Evolutionary conservation across 352 stramenopile species (phyloP).

Genomic region (Globisporangium paroecandrum): DNA sequence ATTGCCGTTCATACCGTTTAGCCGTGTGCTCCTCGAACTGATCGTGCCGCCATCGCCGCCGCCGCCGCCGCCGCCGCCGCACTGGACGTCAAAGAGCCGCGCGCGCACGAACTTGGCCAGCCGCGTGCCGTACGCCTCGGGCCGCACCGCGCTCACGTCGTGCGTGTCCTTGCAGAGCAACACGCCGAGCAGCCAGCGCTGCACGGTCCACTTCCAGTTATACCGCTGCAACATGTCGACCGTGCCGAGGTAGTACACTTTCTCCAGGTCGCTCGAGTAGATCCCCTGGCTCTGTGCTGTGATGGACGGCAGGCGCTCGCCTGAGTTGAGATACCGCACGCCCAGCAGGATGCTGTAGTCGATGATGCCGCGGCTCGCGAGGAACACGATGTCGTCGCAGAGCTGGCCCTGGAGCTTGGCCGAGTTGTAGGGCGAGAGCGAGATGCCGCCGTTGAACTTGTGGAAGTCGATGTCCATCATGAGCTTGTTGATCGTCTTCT

Average conservation of each 20-base stretch:
- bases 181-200: conserved; percentile 68
- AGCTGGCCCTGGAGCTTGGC: conserved; percentile 56
- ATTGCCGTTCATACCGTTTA: conserved; percentile 7
- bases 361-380: conserved; percentile 79
- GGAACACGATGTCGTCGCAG: conserved; percentile 79
- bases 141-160: conserved; percentile 76
- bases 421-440: conserved; percentile 42
- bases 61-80: too few relatives aligned
- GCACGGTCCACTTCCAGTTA: conserved; percentile 82
- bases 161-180: conserved; percentile 80
- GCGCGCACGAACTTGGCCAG: conserved; percentile 72
- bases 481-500: conserved; percentile 58
- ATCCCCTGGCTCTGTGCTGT: conserved; percentile 31
- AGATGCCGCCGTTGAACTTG: conserved; percentile 63
- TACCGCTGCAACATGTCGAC: conserved; percentile 85
- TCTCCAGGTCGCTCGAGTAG: conserved; percentile 44
- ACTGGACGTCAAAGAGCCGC: conserved; percentile 63
- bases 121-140: conserved; percentile 63
- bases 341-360: conserved; percentile 83
- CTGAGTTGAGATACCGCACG: conserved; percentile 43
- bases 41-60: conserved; percentile 15
- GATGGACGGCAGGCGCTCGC: conserved; percentile 25
- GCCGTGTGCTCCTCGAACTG: conserved; percentile 7
- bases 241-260: conserved; percentile 76
- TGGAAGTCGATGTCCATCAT: conserved; percentile 88